A percentile compares a stretch with the other conserved stretches of the same genome.
These are phyloP conservation scores for Xylaria sp. DNA, from an alignment of 2,329 filamentous ascomycete genomes.

Conservation along the genomic window DNA sequence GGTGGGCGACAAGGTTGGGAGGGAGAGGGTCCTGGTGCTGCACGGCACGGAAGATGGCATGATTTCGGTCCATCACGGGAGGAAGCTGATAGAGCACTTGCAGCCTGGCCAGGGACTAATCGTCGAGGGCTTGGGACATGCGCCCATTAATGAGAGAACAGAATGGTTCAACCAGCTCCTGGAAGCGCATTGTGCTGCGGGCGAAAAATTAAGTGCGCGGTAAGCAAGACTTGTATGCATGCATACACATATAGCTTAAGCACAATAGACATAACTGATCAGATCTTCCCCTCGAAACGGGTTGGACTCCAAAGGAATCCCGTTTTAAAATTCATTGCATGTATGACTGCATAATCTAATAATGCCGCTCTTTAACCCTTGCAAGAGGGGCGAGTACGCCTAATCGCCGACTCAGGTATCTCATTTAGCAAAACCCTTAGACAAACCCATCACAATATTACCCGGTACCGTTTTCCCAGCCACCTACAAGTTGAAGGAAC, in stretches of 20 bases:
- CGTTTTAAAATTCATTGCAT: neutral
- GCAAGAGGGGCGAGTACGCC: slow-evolving; percentile 8
- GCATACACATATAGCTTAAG: neutral
- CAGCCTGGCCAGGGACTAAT: slow-evolving; percentile 63
- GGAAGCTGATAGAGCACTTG: slow-evolving; percentile 67
- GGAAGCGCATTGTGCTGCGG: slow-evolving; percentile 57
- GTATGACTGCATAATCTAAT: neutral
- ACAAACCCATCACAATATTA: slow-evolving; percentile 9
- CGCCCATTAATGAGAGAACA: slow-evolving; percentile 70
- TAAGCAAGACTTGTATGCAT: slow-evolving; percentile 2
- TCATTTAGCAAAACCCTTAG: slow-evolving; percentile 10
- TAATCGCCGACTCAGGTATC: slow-evolving; percentile 19
- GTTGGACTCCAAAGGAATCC: too few species aligned
- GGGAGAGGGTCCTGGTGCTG: slow-evolving; percentile 74
- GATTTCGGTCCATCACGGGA: slow-evolving; percentile 72
- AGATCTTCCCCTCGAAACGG: too few species aligned
- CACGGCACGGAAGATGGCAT: slow-evolving; percentile 80
- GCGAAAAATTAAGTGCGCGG: slow-evolving; percentile 48
- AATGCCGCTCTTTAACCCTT: neutral
- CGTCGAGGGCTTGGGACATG: slow-evolving; percentile 75
- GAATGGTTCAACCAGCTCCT: slow-evolving; percentile 69
- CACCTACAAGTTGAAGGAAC: neutral
- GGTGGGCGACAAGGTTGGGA: slow-evolving; percentile 70
- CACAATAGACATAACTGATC: neutral
- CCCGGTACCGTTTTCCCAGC: neutral